Base-by-base conservation (phyloP, 768 basidiomycete species). In the Tulasnella sp. region DNA sequence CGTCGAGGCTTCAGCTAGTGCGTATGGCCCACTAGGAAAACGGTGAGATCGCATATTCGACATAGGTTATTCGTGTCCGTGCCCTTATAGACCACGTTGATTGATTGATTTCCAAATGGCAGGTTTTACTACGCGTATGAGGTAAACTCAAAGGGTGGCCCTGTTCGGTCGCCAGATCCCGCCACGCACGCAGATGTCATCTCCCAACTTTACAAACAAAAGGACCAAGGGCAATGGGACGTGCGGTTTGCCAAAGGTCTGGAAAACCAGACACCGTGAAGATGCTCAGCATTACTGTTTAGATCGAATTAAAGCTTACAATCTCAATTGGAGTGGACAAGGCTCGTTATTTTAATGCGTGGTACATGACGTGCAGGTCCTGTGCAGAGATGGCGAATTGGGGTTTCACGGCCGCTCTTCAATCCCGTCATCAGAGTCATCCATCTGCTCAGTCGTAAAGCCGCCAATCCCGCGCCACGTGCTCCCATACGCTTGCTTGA, bases 381-480 rank as follows among this genome's bases (percentile, higher is more conserved):
- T n/a, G n/a, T n/a, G n/a, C n/a, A n/a, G n/a, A n/a, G n/a, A n/a
- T n/a, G n/a, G n/a, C n/a, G n/a, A n/a, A n/a, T n/a, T n/a, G n/a
- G n/a, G 47, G 11, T n/a, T n/a, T 48, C 47, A 56, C 7, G 34
- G 34, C 15, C 34, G 34, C 34, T 38, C 51, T 32, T 51, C 70
- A 54, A 68, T 72, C 49, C 73, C 75, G 34, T 60, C 64, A 44
- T 71, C 66, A 17, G 69, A 73, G 58, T 80, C 79, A 59, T 80
- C 80, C 8, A 80, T 76, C 62, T 89, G 86, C 66, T 90, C 88
- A 50, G 91, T 84, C 48, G 84, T 85, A 54, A 92, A 81, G 60
- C 83, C 84, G 4, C 89, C 89, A 15, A 87, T 86, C 4, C 85
- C 77, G 64, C 86, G 75, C 89, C 91, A 90, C 13, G 94, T 87